These are phyloP conservation scores for Metschnikowia matae DNA, from an alignment of 805 yeast species.

Conservation along the genomic window DNA sequence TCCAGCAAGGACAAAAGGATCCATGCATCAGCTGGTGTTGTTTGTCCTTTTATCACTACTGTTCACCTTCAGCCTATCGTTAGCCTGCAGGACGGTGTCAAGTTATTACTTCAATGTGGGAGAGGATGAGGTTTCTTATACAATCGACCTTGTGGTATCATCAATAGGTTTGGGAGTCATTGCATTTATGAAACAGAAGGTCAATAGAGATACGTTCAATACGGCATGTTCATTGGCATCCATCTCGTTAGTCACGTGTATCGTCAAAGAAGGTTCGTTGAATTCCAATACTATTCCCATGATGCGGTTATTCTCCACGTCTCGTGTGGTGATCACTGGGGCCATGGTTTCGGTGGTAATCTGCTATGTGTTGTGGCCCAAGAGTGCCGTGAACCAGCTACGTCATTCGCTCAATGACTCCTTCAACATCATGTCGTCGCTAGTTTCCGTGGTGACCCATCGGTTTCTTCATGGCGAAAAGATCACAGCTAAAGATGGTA, in stretches of 20 bases:
- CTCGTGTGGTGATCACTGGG: constrained; percentile 58
- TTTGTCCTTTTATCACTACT: constrained; percentile 54
- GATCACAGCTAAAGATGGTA: constrained; percentile 36
- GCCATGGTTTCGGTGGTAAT: constrained; percentile 53
- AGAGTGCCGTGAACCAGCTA: constrained; percentile 47
- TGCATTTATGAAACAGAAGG: constrained; percentile 65
- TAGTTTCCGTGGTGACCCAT: constrained; percentile 43
- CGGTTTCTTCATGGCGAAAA: constrained; percentile 49
- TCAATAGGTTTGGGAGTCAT: constrained; percentile 59
- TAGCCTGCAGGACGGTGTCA: constrained; percentile 49
- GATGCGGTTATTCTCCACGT: constrained; percentile 48
- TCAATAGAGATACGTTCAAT: constrained; percentile 65
- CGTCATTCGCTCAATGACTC: constrained; percentile 47
- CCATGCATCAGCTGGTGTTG: constrained; percentile 69
- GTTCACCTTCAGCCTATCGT: constrained; percentile 51
- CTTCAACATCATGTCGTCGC: constrained; percentile 48
- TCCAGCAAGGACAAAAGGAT: constrained; percentile 73
- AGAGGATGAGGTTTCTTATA: constrained; percentile 45
- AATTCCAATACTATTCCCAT: constrained; percentile 57
- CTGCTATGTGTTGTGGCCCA: constrained; percentile 65
- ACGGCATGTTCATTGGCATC: constrained; percentile 79
- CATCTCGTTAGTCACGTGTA: constrained; percentile 63
- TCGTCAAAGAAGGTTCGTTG: constrained; percentile 68
- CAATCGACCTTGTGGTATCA: constrained; percentile 50
- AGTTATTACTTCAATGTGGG: constrained; percentile 43